These are phyloP conservation scores for Penicillium corylophilum DNA, from an alignment of 2,329 filamentous ascomycete species.

Conservation along the genomic window DNA sequence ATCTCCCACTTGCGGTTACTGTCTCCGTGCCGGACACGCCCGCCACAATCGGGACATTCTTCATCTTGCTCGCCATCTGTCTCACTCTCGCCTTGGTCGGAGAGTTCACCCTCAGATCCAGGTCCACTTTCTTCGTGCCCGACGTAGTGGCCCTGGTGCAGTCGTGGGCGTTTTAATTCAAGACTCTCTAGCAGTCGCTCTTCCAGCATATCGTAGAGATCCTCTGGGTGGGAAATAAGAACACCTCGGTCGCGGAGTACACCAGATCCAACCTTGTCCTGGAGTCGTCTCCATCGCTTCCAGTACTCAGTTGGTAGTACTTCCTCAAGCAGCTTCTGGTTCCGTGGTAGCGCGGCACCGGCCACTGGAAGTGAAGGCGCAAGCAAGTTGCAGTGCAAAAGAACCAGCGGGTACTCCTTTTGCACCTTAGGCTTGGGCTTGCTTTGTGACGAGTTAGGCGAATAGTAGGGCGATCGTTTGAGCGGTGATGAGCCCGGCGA, in stretches of 20 bases:
- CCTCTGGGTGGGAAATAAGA: constrained; percentile 62
- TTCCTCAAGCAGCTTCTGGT: constrained; percentile 48
- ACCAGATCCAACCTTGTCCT: constrained; percentile 53
- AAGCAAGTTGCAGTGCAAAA: constrained; percentile 61
- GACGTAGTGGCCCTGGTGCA: constrained; percentile 61
- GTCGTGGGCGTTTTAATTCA: constrained; percentile 55
- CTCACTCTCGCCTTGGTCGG: constrained; percentile 34
- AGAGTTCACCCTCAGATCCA: constrained; percentile 25
- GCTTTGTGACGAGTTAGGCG: constrained; percentile 26
- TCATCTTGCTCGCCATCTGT: constrained; percentile 40
- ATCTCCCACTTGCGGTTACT: constrained; percentile 60
- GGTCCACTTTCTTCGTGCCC: constrained; percentile 32
- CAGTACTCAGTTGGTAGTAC: constrained; percentile 49
- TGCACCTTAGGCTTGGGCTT: constrained; percentile 39
- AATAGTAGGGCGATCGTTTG: constrained; percentile 38
- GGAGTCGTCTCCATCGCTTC: constrained; percentile 52
- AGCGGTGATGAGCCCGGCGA: constrained; percentile 34
- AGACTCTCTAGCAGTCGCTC: constrained; percentile 61
- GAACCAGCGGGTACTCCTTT: constrained; percentile 56
- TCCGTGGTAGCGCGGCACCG: constrained; percentile 30
- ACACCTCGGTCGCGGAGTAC: constrained; percentile 59
- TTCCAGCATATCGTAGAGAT: constrained; percentile 63
- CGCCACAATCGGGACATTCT: constrained; percentile 52
- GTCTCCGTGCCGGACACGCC: constrained; percentile 47
- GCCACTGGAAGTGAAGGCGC: constrained; percentile 53